phyloP scores from a whole-genome alignment of 495 filamentous ascomycete species.

The Collariella sp. region DNA sequence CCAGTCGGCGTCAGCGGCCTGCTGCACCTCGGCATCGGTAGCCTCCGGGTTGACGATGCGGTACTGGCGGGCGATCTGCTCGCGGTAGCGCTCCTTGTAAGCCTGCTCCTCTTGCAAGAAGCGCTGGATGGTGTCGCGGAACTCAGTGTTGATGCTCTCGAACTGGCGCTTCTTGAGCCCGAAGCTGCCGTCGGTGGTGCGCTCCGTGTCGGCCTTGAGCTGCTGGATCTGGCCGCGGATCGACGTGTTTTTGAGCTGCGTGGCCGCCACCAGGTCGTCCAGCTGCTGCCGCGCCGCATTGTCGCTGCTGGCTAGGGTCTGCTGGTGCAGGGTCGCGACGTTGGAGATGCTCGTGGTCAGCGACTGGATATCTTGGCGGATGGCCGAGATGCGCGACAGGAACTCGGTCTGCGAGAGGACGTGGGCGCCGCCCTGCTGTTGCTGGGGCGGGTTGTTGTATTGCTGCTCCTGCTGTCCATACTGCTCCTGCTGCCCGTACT shows the following conservation, averaged over 20 bases:
- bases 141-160: conserved; percentile 53
- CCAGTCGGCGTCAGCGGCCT: conserved; percentile 59
- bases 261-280: conserved; percentile 53
- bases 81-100: conserved; percentile 57
- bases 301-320: conserved; percentile 48
- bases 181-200: conserved; percentile 45
- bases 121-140: conserved; percentile 52
- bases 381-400: conserved; percentile 49
- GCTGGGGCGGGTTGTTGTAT: conserved; percentile 12
- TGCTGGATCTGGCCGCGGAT: conserved; percentile 62
- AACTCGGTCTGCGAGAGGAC: conserved; percentile 49
- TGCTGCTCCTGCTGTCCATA: neutral
- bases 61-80: conserved; percentile 66
- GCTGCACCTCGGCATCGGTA: conserved; percentile 51
- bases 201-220: conserved; percentile 53
- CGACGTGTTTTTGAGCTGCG: conserved; percentile 54
- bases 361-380: conserved; percentile 48
- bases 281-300: conserved; percentile 40
- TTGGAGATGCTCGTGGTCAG: conserved; percentile 47
- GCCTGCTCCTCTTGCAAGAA: conserved; percentile 56
- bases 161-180: conserved; percentile 54
- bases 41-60: conserved; percentile 68
- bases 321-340: conserved; percentile 53
- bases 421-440: conserved; percentile 25
- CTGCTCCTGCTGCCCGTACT: conserved; percentile 6